Base-by-base conservation (phyloP, 2,329 filamentous ascomycete species). In the Sclerotinia trifoliorum region DNA sequence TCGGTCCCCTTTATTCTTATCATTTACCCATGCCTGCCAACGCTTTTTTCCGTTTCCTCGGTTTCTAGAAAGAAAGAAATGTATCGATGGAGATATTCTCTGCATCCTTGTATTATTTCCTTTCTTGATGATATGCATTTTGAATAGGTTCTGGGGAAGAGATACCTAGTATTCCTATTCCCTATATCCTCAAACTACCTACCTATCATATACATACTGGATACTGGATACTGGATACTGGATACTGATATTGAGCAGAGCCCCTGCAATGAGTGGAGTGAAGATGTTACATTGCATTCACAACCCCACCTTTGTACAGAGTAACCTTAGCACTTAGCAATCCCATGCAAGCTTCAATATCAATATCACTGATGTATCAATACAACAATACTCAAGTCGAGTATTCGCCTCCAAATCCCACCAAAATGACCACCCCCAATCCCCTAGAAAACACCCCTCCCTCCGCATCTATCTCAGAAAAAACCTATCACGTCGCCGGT, bases 401-500 rank as follows among this genome's bases (percentile, higher is more conserved):
- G n/a, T 35, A 26, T 8, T 39, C 46, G 32, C 46, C 51, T 51
- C 60, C 42, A 51, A 17, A 1, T 6, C 15, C 15, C 39, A 42
- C 26, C 46, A 42, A 26, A 46, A 63, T 63, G 60, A 29, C 46
- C 13, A 63, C 60, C 10, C 60, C 60, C 5, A 72, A 73, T 42
- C 72, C 73, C 52, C 69, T 74, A 42, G 49, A 69, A 42, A 57
- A 68, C 11, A 52, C 69, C 17, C 42, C 68, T 7, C 66, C 44
- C 21, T 51, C 70, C 35, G 35, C 67, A 29, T 66, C 70, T 1
- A 80, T 93, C 69, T 95, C 92, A 29, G 81, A 82, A 70, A 85
- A 83, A 70, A 89, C 87, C 26, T 83, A 90, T 73, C 86, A 88
- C 70, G 91, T 98, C 78, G 88, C 90, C 55, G 93, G 93, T 58